Conservation (phyloP, 169 alveolate species). For the Perkinsus marinus region DNA sequence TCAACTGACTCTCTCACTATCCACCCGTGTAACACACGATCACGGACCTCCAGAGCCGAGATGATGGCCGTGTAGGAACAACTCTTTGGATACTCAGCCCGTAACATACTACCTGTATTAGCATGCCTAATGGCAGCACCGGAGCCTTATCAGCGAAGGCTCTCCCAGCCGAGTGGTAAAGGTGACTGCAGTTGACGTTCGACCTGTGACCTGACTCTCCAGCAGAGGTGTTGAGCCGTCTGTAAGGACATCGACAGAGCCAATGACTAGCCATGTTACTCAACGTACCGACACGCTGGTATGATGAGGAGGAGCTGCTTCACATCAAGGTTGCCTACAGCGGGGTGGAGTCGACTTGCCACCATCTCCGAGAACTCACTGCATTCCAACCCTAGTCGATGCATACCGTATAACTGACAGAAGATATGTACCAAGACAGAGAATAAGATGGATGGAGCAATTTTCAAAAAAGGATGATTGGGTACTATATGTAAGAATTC, state of each 20-base stretch:
- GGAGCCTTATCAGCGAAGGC: neutral
- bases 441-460: too few species aligned
- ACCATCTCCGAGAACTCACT: neutral
- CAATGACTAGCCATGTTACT: neutral
- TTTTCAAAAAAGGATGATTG: too few species aligned
- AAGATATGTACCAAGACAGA: neutral
- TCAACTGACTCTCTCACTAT: too few species aligned
- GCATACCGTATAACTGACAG: neutral
- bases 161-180: neutral
- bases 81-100: too few species aligned
- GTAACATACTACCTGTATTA: neutral
- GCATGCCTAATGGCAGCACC: neutral
- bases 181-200: neutral
- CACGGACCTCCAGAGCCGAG: too few species aligned
- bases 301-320: neutral
- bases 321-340: neutral
- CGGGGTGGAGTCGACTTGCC: neutral
- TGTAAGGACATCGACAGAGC: neutral
- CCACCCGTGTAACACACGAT: too few species aligned
- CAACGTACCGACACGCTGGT: neutral
- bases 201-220: neutral
- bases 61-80: too few species aligned
- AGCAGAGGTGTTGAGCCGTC: neutral
- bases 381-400: neutral
- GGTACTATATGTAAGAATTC: too few species aligned